Percentiles rank a stretch among this genome's conserved stretches.
Conservation (phyloP, 345 rosid species). For the Eucalyptus paniculata region DNA sequence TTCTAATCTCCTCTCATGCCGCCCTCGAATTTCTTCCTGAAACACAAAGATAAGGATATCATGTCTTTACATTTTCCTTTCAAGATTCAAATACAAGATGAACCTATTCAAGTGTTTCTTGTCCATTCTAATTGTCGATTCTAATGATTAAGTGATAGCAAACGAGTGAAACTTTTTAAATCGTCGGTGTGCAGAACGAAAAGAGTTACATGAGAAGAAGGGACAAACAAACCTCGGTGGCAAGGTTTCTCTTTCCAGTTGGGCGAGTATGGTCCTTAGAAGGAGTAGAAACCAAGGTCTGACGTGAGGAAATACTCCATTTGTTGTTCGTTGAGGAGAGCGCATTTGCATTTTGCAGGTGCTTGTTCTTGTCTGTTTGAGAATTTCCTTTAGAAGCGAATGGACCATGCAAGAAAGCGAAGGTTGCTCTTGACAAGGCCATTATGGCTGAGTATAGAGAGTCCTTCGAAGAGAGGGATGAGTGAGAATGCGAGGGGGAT, state of each 20-base stretch:
- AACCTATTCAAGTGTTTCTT: not conserved
- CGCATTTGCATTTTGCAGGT: not conserved
- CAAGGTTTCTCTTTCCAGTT: not conserved
- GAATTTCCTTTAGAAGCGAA: not conserved
- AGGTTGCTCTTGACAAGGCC: not conserved
- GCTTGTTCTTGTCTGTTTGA: not conserved
- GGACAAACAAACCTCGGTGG: not conserved
- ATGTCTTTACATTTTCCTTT: not conserved
- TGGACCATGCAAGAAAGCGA: not conserved
- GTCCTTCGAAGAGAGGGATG: not conserved
- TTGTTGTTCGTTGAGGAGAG: not conserved
- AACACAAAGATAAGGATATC: too few species aligned
- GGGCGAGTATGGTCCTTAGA: not conserved
- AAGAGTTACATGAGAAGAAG: not conserved
- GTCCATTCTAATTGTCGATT: not conserved
- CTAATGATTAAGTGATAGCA: not conserved
- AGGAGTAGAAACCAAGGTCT: not conserved
- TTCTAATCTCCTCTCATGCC: not conserved
- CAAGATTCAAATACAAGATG: not conserved
- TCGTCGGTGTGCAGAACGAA: not conserved
- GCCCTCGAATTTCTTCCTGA: not conserved
- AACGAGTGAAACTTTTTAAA: not conserved
- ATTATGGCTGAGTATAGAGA: not conserved
- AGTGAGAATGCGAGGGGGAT: conserved; percentile 12
- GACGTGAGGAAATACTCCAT: not conserved